Base-by-base conservation (phyloP, 192 early-diverging fungal genomes). In the Coemansia sp. region DNA sequence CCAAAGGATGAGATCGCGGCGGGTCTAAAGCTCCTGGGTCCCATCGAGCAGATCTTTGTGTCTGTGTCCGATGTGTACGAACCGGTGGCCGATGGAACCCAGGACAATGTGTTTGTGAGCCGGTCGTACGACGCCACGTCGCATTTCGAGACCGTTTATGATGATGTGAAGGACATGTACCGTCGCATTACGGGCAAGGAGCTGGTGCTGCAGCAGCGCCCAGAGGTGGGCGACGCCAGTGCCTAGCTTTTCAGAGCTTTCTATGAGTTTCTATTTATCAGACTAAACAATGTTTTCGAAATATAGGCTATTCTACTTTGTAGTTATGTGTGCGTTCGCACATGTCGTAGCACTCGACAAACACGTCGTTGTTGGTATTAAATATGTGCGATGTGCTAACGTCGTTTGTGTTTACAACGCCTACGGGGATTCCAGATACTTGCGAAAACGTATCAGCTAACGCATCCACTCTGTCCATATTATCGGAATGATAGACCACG, bases 81-180 rank as follows among this genome's bases (percentile, higher is more conserved):
- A 79, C 96, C 98, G 23, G 58, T 86, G n/a, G 80, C 84, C 2
- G 92, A 97, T 64, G 96, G 96, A 52, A 88, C 71, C 14, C 64
- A 70, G 9, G 93, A 96, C 64, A 83, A 90, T 60, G 89, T 95
- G 48, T 99, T 89, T 78, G 84, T 99, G 55, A 92, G 92, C 66
- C 90, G 91, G 66, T 95, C 93, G 21, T 99, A 97, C 79, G 98
- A 99, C 83, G 94, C 98, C 35, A 95, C 96, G 23, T 94, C 92
- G 43, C 96, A 99, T 86, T 99, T 98, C 88, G 98, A 95, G 83
- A 95, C 98, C 52, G 91, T 96, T 27, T 95, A 93, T 73, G 89
- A 93, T 53, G 98, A 99, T 71, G 94, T 99, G 53, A 93, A 94
- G 84, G 85, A 88, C 71, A 83, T 99, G 54, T 99, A 97, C 83